Conservation (phyloP, 2,329 filamentous ascomycete species). For the Huntiella moniliformis region DNA sequence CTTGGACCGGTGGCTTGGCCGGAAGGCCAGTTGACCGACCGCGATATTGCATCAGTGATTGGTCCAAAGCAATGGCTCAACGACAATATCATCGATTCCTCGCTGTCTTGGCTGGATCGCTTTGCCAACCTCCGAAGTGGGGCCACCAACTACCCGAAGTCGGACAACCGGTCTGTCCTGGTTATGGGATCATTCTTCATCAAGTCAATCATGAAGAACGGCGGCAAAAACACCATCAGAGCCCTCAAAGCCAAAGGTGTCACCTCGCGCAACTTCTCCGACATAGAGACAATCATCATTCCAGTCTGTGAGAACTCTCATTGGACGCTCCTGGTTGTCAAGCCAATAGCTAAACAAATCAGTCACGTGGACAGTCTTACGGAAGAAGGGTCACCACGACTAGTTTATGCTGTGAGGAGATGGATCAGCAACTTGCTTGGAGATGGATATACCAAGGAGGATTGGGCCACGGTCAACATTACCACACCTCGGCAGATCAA, state of each 20-base stretch:
- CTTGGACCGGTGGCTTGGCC: neutral
- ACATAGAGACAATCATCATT: constrained; percentile 47
- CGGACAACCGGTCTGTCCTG: constrained; percentile 36
- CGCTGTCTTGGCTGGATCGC: constrained; percentile 40
- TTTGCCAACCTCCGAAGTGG: constrained; percentile 38
- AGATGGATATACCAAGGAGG: constrained; percentile 31
- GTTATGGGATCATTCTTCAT: constrained; percentile 50
- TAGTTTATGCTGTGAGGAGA: constrained; percentile 25
- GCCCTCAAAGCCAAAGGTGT: constrained; percentile 39
- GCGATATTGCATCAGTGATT: constrained; percentile 47
- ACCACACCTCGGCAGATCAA: constrained; percentile 42
- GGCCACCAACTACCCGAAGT: constrained; percentile 26
- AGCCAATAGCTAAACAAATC: constrained; percentile 38
- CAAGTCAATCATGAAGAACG: constrained; percentile 29
- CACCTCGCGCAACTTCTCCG: constrained; percentile 39
- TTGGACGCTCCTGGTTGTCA: constrained; percentile 55
- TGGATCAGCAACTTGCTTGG: constrained; percentile 42
- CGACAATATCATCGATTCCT: constrained; percentile 55
- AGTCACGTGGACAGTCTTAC: constrained; percentile 53
- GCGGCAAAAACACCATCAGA: constrained; percentile 28
- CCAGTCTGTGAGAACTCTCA: constrained; percentile 47
- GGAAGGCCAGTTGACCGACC: constrained; percentile 17
- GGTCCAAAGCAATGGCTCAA: constrained; percentile 49
- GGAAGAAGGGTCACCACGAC: constrained; percentile 20
- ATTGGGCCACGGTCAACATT: constrained; percentile 40